Base-by-base conservation (phyloP, 805 yeast species). In the Yamadazyma nakazawae region DNA sequence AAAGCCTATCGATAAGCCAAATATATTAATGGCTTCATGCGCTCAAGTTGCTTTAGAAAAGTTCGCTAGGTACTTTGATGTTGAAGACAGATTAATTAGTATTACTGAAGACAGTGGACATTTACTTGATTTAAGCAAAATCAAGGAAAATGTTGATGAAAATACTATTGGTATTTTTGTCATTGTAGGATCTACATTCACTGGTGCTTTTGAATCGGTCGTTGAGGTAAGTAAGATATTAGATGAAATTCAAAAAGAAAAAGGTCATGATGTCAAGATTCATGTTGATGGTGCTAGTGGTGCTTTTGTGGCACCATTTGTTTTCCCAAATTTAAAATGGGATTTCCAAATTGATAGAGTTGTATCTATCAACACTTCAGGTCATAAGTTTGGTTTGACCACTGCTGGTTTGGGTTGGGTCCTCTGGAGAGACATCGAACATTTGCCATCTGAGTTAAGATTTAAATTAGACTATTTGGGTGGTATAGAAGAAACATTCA, bases 201-300 rank as follows among this genome's bases (percentile, higher is more conserved):
- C 97, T 5, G 97, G 97, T 48, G 90, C 90, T 41, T 89, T 87
- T 67, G 97, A 90, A 63, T 79, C 85, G 45, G 90, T 90, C 35
- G 74, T 68, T 51, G 70, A 71, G 34, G 81, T 88, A 38, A 63
- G 80, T 42, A 62, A 75, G n/a, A 68, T 84, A n/a, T 71, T 90
- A 51, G 91, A 85, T 60, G 80, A 82, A 46, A 76, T 79, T 54
- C 84, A 91, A 62, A 66, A 68, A 49, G 82, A 84, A 55, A 82
- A 77, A 2, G 95, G 95, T 6, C 48, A 68, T 48, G 77, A 76
- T 57, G 74, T 90, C 48, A 89, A 94, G 39, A 88, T 90, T 59
- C 97, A 90, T 62, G 94, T 91, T 24, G 97, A 90, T 63, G 97
- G 94, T 54, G 97, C 97, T 2, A 80, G 89, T 17, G 97, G 97